These are phyloP conservation scores for Nemania sp. DNA, from an alignment of 2,329 filamentous ascomycete species.

Conservation along the genomic window DNA sequence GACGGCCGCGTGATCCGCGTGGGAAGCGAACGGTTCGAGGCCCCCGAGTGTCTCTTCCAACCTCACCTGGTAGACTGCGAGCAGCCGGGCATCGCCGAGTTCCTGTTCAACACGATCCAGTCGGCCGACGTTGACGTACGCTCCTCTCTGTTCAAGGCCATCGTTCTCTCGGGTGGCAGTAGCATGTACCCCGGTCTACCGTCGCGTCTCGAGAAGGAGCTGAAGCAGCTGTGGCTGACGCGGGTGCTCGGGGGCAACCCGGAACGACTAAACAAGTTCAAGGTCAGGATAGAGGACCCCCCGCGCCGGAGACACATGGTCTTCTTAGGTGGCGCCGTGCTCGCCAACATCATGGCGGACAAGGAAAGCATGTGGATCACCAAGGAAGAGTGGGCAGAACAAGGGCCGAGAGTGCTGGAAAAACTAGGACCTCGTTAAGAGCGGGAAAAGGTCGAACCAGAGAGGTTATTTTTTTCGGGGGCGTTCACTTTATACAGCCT, in stretches of 20 bases:
- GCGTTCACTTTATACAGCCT: neutral
- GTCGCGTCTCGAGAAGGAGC: slow-evolving; percentile 93
- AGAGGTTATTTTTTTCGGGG: neutral
- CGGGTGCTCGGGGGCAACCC: slow-evolving; percentile 88
- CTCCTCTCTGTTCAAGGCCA: slow-evolving; percentile 92
- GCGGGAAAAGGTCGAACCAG: neutral
- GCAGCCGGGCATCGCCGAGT: slow-evolving; percentile 93
- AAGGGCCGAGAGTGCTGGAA: slow-evolving; percentile 81
- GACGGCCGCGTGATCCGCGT: slow-evolving; percentile 96
- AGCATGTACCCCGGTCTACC: slow-evolving; percentile 99
- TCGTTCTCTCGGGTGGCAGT: slow-evolving; percentile 93
- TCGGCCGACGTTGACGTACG: slow-evolving; percentile 93
- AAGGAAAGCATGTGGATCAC: slow-evolving; percentile 99
- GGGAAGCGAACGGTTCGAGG: slow-evolving; percentile 96
- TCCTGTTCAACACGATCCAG: slow-evolving; percentile 99
- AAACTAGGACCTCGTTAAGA: slow-evolving; percentile 88
- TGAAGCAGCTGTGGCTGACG: slow-evolving; percentile 98
- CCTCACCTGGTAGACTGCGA: slow-evolving; percentile 97
- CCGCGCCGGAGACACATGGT: slow-evolving; percentile 97
- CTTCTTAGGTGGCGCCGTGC: slow-evolving; percentile 94
- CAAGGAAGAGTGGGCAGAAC: slow-evolving; percentile 95
- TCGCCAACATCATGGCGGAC: slow-evolving; percentile 98
- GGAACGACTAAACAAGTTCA: slow-evolving; percentile 96
- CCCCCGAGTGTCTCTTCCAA: slow-evolving; percentile 97
- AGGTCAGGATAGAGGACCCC: slow-evolving; percentile 98